Evolutionary conservation across 306 rosid species (phyloP).

Genomic region (Medicago arabica): DNA sequence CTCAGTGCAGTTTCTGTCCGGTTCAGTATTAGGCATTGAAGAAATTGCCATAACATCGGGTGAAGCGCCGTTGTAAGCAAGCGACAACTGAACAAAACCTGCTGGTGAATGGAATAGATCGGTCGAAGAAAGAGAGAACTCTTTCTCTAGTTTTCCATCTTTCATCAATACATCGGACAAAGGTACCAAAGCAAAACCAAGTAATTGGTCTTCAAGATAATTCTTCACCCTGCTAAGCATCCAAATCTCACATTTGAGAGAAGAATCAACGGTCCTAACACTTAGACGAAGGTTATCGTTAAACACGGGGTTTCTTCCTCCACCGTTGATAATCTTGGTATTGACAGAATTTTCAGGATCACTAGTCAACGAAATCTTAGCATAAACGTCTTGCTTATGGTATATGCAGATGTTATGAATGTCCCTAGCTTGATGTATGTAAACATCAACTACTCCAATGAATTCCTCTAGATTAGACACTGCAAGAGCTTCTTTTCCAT

Average conservation of each 20-base stretch:
- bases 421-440: conserved; percentile 86
- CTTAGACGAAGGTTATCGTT: conserved; percentile 69
- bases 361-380: conserved; percentile 72
- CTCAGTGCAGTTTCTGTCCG: conserved; percentile 40
- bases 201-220: conserved; percentile 96
- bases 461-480: conserved; percentile 46
- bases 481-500: conserved; percentile 48
- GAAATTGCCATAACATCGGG: conserved; percentile 74
- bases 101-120: conserved; percentile 94
- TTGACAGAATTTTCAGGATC: conserved; percentile 69
- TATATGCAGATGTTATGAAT: conserved; percentile 95
- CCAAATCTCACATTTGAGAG: conserved; percentile 93
- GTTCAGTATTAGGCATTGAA: conserved; percentile 34
- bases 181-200: conserved; percentile 93
- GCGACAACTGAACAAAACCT: conserved; percentile 80
- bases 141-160: conserved; percentile 77
- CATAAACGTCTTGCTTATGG: conserved; percentile 99
- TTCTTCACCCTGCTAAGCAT: conserved; percentile 95
- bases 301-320: conserved; percentile 93
- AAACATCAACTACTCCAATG: conserved; percentile 75
- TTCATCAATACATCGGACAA: conserved; percentile 68
- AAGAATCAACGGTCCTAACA: conserved; percentile 62
- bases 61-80: conserved; percentile 65
- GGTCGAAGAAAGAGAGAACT: conserved; percentile 89
- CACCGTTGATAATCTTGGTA: conserved; percentile 91